Base-by-base conservation (phyloP, 148 eudicot genomes). In the Polygonum aviculare region DNA sequence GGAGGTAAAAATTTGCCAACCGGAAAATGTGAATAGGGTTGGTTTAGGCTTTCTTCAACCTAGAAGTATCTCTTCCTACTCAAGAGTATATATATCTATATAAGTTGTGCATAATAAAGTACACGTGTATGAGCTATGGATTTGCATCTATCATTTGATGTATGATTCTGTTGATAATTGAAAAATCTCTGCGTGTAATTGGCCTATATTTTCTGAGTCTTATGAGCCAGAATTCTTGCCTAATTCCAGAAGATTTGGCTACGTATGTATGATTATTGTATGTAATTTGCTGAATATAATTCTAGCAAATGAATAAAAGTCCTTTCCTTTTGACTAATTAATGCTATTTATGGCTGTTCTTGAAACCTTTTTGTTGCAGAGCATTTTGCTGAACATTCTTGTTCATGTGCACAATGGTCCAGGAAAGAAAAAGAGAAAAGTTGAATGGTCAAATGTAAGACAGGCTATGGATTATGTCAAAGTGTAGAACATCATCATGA, bases 11-110 rank as follows among this genome's bases (percentile, higher is more conserved):
- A 67, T 14, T 35, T 67, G 72, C 72, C 72, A 67, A 67, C 45
- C 72, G 38, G 72, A 41, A 76, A 76, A 41, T 60, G 78, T 76
- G 22, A 60, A 62, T 76, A 67, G 72, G 19, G 44, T 67, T 67
- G 72, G 44, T 67, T 8, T 35, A 35, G 72, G 72, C 5, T 38
- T 67, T 67, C 21, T 15, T 67, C 72, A 67, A 15, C 72, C 45
- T 67, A 67, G 72, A 67, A 67, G 11, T 67, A 67, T n/a, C 72
- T 36, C 72, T 67, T 67, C 44, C 72, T 60, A 60, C 69, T 67
- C 4, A 0, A 45, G 36, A 67, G 31, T 26, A 26, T 26, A 26
- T 26, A 26, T 26, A 26, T 26, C 31, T 67, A 67, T 67, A 67
- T 67, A 67, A 36, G 15, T 31, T 31, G 70, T 33, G 40, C 70